phyloP scores from a whole-genome alignment of 257 asterid genomes.

The Solanum lignicaule region DNA sequence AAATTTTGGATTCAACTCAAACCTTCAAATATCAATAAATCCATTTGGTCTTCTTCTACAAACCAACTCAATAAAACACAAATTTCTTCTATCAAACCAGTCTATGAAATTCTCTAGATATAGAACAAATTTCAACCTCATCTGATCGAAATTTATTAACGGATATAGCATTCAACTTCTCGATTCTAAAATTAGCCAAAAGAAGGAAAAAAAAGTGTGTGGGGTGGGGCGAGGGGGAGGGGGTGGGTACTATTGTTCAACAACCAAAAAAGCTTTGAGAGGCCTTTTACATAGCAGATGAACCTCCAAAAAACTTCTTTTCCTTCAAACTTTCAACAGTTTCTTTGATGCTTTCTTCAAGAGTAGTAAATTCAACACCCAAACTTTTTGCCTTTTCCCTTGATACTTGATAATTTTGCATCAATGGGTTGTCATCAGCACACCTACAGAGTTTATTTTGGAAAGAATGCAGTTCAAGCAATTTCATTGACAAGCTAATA shows the following conservation, averaged over 20 bases:
- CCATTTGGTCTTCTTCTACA: neutral
- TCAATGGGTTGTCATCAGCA: conserved; percentile 54
- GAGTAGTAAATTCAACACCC: conserved; percentile 49
- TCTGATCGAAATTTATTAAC: neutral
- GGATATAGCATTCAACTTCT: neutral
- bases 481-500: neutral
- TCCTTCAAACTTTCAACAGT: conserved; percentile 66
- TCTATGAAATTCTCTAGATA: neutral
- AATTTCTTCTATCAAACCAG: neutral
- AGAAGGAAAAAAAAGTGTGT: neutral
- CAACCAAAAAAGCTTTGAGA: neutral
- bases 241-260: neutral
- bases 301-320: conserved; percentile 29
- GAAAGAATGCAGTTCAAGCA: neutral
- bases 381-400: conserved; percentile 46
- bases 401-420: conserved; percentile 51
- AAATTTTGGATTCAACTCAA: neutral
- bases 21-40: neutral
- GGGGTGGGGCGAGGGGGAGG: neutral
- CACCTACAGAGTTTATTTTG: conserved; percentile 26
- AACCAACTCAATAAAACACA: neutral
- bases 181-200: neutral
- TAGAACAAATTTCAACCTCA: neutral
- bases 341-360: conserved; percentile 51
- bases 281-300: conserved; percentile 13